A percentile compares a stretch with the other conserved stretches of the same genome.
Conservation (phyloP, 805 yeast species). For the Saccharomycopsis fibuligera region DNA sequence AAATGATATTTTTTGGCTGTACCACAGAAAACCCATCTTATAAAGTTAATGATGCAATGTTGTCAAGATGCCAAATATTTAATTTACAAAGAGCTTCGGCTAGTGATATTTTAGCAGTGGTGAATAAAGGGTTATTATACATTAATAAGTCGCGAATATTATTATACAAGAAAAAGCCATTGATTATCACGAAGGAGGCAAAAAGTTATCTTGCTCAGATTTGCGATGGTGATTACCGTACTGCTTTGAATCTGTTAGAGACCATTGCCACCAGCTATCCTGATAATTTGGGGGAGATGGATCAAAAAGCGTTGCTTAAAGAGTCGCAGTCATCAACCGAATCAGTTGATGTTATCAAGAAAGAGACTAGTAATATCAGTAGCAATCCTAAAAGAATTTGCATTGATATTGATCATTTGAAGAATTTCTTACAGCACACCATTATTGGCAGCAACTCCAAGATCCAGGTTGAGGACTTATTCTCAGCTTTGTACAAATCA, state of each 20-base stretch:
- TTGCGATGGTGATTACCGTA: slow-evolving; percentile 84
- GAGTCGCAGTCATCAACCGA: background rate
- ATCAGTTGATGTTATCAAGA: background rate
- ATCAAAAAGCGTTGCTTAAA: too few relatives aligned
- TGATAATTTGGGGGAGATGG: slow-evolving; percentile 31
- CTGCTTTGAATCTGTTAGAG: slow-evolving; percentile 75
- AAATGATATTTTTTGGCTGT: slow-evolving; percentile 80
- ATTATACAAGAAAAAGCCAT: slow-evolving; percentile 8
- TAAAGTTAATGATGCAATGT: slow-evolving; percentile 72
- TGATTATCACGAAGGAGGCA: slow-evolving; percentile 39
- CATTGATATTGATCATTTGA: slow-evolving; percentile 26
- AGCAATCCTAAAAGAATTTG: slow-evolving; percentile 1
- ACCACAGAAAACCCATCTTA: slow-evolving; percentile 93
- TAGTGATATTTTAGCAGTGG: slow-evolving; percentile 45
- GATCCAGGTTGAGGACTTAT: slow-evolving; percentile 5
- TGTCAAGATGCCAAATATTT: slow-evolving; percentile 82
- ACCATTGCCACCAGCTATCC: slow-evolving; percentile 44
- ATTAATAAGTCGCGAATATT: slow-evolving; percentile 37
- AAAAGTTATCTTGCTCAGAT: slow-evolving; percentile 63
- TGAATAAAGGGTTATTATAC: slow-evolving; percentile 51
- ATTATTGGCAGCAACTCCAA: slow-evolving; percentile 65
- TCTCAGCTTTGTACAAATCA: slow-evolving; percentile 92
- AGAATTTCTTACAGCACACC: slow-evolving; percentile 35
- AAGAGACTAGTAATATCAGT: background rate
- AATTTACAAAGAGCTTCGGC: slow-evolving; percentile 48